Percentiles rank a stretch among this genome's conserved stretches.
Evolutionary conservation across 345 rosid species (phyloP).

Genomic region (Psidium guajava): DNA sequence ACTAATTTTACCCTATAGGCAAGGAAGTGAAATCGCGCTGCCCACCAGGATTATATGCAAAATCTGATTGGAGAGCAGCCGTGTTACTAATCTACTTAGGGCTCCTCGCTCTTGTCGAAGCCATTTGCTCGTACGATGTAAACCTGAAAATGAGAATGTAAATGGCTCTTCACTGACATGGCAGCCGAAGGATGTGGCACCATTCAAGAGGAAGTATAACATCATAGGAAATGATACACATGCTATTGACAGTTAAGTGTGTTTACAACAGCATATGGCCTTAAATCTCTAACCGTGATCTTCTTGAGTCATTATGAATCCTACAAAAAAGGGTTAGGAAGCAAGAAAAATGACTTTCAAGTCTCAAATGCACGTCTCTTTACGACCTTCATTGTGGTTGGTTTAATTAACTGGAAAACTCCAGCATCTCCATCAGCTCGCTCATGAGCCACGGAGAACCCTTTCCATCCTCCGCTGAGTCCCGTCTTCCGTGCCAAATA

Average conservation of each 20-base stretch:
- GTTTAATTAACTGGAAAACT: conserved; percentile 36
- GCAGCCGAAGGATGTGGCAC: background rate
- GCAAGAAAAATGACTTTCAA: background rate
- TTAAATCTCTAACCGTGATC: background rate
- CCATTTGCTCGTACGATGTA: conserved; percentile 26
- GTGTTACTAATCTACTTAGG: background rate
- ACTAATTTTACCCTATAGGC: background rate
- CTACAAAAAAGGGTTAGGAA: background rate
- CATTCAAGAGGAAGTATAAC: background rate
- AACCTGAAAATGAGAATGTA: conserved; percentile 14
- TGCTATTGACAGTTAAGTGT: background rate
- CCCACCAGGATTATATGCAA: background rate
- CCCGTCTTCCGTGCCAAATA: conserved; percentile 41
- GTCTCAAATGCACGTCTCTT: background rate
- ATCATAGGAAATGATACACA: background rate
- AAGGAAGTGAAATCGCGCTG: background rate
- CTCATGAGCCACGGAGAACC: conserved; percentile 52
- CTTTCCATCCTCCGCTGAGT: conserved; percentile 72
- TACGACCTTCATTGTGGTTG: conserved; percentile 40
- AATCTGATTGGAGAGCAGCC: background rate
- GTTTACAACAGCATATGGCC: background rate
- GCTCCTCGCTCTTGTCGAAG: conserved; percentile 3
- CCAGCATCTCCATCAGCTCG: conserved; percentile 61
- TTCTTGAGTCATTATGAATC: background rate
- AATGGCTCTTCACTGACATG: background rate